Base-by-base conservation (phyloP, 192 early-diverging fungal species). In the Geranomyces michiganensis region DNA sequence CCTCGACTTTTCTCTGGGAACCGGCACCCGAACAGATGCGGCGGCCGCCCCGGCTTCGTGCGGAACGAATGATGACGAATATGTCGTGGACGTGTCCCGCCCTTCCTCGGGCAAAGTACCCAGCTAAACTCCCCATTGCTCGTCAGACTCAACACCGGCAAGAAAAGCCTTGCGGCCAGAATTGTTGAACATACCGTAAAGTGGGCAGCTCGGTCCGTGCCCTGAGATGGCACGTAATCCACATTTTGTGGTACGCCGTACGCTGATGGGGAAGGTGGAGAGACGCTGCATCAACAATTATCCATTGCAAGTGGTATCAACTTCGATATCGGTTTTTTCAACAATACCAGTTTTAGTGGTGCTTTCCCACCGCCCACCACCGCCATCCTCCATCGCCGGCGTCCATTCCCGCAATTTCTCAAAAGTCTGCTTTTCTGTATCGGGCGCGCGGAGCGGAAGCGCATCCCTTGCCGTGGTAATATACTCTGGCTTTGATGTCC, bases 351-450 rank as follows among this genome's bases (percentile, higher is more conserved):
- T 17, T 7, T 17, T 31, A 6, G 58, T 19, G 27, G 31, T 26
- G 30, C 58, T 60, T 29, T 26, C 58, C 58, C 58, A 60, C 58
- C 27, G 22, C 5, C 29, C 58, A 19, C 31, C 27, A 8, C 17
- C 58, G 4, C 58, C 58, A 29, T 60, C 58, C 26, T 60, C 58
- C 58, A 60, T 60, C 7, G 58, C 58, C 15, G 31, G 31, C 58
- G 58, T 32, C 58, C 58, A 60, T 32, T 60, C 58, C 27, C 58
- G 6, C 51, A 53, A 53, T 17, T 53, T 53, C 51, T 53, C 51
- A n/a, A 53, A n/a, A 3, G 24, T 26, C 19, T n/a, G 51, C 24
- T 24, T 26, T 24, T 53, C 4, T 32, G 22, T 60, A 32, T 60
- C 58, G 17, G 15, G 27, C 58, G 7, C 58, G 58, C 31, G 27